Conservation (phyloP, 345 rosid genomes). For the Stellera chamaejasme region DNA sequence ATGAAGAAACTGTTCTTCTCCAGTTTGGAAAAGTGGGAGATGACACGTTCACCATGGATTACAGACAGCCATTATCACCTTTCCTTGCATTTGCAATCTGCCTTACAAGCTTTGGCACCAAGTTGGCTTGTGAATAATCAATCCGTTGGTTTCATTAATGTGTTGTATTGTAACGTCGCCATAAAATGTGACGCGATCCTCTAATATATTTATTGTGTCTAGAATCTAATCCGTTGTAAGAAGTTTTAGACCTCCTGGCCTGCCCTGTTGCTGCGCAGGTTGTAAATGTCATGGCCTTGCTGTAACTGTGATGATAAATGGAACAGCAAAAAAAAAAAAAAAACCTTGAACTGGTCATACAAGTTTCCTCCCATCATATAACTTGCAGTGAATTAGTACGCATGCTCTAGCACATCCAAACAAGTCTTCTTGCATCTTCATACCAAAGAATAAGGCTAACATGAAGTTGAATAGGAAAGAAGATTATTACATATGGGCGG, state of each 20-base stretch:
- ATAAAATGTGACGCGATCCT: constrained; percentile 12
- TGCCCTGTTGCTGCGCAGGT: constrained; percentile 17
- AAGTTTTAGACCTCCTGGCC: constrained; percentile 9
- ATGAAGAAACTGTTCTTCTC: constrained; percentile 75
- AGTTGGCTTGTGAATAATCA: constrained; percentile 80
- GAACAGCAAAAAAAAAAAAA: too few species aligned
- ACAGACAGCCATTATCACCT: constrained; percentile 81
- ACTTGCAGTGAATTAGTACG: too few species aligned
- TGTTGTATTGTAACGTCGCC: not conserved
- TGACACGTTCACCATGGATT: constrained; percentile 90
- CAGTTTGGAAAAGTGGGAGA: constrained; percentile 93
- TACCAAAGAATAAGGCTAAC: too few species aligned
- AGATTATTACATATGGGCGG: too few species aligned
- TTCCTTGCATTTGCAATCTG: constrained; percentile 92
- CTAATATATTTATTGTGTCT: constrained; percentile 13
- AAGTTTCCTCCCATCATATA: too few species aligned
- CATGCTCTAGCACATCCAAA: too few species aligned
- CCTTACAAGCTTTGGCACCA: constrained; percentile 95
- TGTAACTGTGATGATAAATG: constrained; percentile 10
- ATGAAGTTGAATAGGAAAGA: too few species aligned
- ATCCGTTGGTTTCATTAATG: constrained; percentile 5
- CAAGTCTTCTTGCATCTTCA: too few species aligned
- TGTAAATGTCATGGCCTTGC: constrained; percentile 27
- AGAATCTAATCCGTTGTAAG: not conserved
- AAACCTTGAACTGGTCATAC: too few species aligned